Percentiles rank a stretch among this genome's conserved stretches.
phyloP scores from a whole-genome alignment of 2,329 filamentous ascomycete species.

The Epichloe sibirici region DNA sequence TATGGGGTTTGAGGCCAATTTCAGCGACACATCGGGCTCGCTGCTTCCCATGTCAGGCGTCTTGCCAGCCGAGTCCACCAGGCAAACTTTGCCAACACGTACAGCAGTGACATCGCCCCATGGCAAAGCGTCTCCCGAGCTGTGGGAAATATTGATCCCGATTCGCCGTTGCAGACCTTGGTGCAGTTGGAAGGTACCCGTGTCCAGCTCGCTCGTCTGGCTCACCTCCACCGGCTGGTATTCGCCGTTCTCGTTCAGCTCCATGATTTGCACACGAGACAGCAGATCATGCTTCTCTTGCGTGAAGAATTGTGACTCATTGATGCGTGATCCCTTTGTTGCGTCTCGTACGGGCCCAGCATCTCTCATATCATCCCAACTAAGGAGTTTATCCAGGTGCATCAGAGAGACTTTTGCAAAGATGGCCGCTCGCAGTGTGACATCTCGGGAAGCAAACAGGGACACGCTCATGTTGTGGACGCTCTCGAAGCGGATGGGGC shows the following conservation, averaged over 20 bases:
- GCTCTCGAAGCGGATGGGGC: constrained; percentile 86
- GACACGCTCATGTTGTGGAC: constrained; percentile 97
- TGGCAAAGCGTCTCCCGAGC: constrained; percentile 73
- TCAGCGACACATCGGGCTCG: constrained; percentile 63
- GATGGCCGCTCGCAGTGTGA: constrained; percentile 73
- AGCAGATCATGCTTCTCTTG: constrained; percentile 93
- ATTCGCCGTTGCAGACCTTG: constrained; percentile 87
- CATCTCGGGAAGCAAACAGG: constrained; percentile 55
- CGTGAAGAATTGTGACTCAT: constrained; percentile 83
- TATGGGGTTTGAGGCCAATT: constrained; percentile 63
- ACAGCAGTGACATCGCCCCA: constrained; percentile 76
- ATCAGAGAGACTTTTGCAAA: constrained; percentile 85
- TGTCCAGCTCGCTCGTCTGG: constrained; percentile 70
- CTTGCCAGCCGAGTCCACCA: constrained; percentile 77
- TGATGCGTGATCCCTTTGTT: constrained; percentile 54
- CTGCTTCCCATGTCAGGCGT: constrained; percentile 64
- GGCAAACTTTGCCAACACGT: constrained; percentile 66
- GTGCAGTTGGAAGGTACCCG: constrained; percentile 88
- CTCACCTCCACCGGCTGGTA: constrained; percentile 90
- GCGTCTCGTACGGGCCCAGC: constrained; percentile 45
- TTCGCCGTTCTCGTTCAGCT: constrained; percentile 81
- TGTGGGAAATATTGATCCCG: constrained; percentile 79
- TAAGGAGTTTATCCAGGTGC: constrained; percentile 92
- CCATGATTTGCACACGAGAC: constrained; percentile 74
- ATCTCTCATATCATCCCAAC: constrained; percentile 98